Base-by-base conservation (phyloP, 352 stramenopile species). In the Globisporangium cederbergense region DNA sequence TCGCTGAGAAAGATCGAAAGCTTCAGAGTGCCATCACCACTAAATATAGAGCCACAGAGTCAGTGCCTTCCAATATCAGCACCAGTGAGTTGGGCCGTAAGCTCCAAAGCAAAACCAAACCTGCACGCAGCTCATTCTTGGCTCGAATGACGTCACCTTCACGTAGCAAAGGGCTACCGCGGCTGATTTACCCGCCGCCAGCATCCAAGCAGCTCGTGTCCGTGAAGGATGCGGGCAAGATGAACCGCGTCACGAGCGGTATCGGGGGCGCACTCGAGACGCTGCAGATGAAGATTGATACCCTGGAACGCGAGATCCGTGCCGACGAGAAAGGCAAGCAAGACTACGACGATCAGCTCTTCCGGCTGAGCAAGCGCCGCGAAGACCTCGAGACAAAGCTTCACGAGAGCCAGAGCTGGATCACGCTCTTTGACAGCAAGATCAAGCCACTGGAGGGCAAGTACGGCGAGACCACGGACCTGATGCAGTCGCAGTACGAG, bases 401-500 rank as follows among this genome's bases (percentile, higher is more conserved):
- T 14, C 65, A 65, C 16, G 76, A 89, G 58, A 77, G 76, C 52
- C 68, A 70, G 36, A 76, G 84, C 20, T 93, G 82, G 81, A 88
- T 76, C 60, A 67, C 58, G n/a, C 76, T 81, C 3, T 93, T 93
- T 34, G 78, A 89, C 46, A 84, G 70, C 64, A 91, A 89, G 54
- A 88, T 93, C 73, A 71, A 79, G 38, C 83, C 83, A 22, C 69
- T 93, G 8, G 81, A 89, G 20, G 76, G 74, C 13, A 86, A 81
- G 47, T 93, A 93, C 73, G 67, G 73, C 11, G 82, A 84, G 43
- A 91, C 88, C 18, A 96, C 89, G 3, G 73, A 78, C 57, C 66
- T 73, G 52, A 96, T 96, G 81, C 75, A 87, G 51, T 64, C 75
- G 34, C 83, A 93, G 66, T 96, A 97, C 67, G 83, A 93, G 46